A percentile compares a stretch with the other conserved stretches of the same genome.
Evolutionary conservation across 768 basidiomycete species (phyloP).

Genomic region (Hebeloma cylindrosporum): DNA sequence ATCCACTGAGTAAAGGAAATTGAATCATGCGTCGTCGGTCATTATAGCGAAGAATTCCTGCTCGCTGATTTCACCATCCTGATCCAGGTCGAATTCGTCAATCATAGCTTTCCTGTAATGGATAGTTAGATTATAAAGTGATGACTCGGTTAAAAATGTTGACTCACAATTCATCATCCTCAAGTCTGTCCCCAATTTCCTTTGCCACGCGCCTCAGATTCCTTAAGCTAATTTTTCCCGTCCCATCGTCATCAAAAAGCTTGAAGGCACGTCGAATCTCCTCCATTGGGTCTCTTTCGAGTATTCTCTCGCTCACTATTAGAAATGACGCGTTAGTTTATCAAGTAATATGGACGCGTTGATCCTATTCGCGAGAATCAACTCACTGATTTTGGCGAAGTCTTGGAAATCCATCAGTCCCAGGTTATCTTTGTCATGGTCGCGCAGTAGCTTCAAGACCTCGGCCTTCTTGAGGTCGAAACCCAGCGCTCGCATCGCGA

Average conservation of each 20-base stretch:
- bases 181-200: slow-evolving; percentile 92
- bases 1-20: slow-evolving; percentile 6
- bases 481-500: slow-evolving; percentile 96
- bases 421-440: slow-evolving; percentile 82
- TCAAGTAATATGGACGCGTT: neutral
- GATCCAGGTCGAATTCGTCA: slow-evolving; percentile 98
- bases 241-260: slow-evolving; percentile 94
- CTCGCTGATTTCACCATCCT: slow-evolving; percentile 96
- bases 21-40: slow-evolving; percentile 79
- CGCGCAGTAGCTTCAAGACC: slow-evolving; percentile 89
- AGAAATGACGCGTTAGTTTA: slow-evolving; percentile 6
- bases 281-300: slow-evolving; percentile 93
- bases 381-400: slow-evolving; percentile 91
- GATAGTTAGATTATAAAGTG: neutral
- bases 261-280: slow-evolving; percentile 96
- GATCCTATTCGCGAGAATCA: slow-evolving; percentile 8
- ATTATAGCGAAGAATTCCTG: slow-evolving; percentile 97
- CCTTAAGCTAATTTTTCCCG: slow-evolving; percentile 89
- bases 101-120: slow-evolving; percentile 94
- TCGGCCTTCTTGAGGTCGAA: slow-evolving; percentile 99
- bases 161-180: slow-evolving; percentile 95
- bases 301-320: slow-evolving; percentile 90
- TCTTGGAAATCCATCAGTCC: slow-evolving; percentile 90
- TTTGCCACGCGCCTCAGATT: slow-evolving; percentile 94
- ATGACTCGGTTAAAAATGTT: neutral